phyloP scores from a whole-genome alignment of 352 stramenopile genomes.

The Phytophthora megakarya region DNA sequence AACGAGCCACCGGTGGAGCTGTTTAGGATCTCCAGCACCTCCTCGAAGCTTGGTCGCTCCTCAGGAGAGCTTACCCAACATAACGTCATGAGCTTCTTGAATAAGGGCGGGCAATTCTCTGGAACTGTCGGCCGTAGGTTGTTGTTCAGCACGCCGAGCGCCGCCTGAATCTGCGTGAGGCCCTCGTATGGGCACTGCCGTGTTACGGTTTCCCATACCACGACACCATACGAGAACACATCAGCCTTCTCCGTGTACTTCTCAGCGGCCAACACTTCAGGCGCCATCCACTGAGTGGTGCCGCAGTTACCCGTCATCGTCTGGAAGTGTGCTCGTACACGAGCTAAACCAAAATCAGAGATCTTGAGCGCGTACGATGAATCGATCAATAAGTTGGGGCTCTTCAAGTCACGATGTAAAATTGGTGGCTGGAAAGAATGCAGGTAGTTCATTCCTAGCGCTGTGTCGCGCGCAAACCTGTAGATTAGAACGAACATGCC shows the following conservation, averaged over 20 bases:
- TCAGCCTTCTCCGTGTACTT: slow-evolving; percentile 91
- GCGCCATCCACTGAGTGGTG: slow-evolving; percentile 89
- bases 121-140: slow-evolving; percentile 86
- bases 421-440: slow-evolving; percentile 88
- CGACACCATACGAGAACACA: slow-evolving; percentile 87
- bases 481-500: neutral
- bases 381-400: slow-evolving; percentile 82
- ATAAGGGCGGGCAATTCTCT: slow-evolving; percentile 68
- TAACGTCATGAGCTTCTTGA: slow-evolving; percentile 87
- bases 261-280: slow-evolving; percentile 78
- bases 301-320: slow-evolving; percentile 89
- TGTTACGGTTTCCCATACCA: slow-evolving; percentile 91
- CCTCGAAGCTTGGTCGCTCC: slow-evolving; percentile 80
- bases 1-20: slow-evolving; percentile 36
- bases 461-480: slow-evolving; percentile 81
- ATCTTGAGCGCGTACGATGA: slow-evolving; percentile 87
- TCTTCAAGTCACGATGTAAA: slow-evolving; percentile 88
- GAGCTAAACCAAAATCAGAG: slow-evolving; percentile 87
- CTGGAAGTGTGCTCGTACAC: slow-evolving; percentile 84
- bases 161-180: slow-evolving; percentile 89
- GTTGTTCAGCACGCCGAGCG: slow-evolving; percentile 87
- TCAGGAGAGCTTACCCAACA: slow-evolving; percentile 82
- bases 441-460: slow-evolving; percentile 88
- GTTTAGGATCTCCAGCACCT: slow-evolving; percentile 78
- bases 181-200: slow-evolving; percentile 91